Evolutionary conservation across 345 rosid species (phyloP).

Genomic region (Garcia nutans): DNA sequence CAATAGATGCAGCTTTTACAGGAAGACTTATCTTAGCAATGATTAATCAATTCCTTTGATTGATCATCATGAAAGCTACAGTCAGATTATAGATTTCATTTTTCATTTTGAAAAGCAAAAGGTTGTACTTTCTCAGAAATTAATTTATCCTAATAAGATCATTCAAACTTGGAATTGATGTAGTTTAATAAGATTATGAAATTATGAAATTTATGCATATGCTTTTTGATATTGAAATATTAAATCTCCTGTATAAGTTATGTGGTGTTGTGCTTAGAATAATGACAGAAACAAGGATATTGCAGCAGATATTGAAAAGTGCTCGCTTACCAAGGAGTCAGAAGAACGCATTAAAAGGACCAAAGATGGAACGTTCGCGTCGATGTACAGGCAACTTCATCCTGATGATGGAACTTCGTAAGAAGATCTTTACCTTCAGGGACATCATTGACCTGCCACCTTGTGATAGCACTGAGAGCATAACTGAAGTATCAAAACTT

Average conservation of each 20-base stretch:
- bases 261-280: background rate
- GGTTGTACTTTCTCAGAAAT: background rate
- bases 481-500: constrained; percentile 41
- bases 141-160: background rate
- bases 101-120: background rate
- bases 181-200: background rate
- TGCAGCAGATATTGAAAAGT: constrained; percentile 35
- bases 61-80: background rate
- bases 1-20: background rate
- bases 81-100: too few relatives aligned
- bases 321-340: constrained; percentile 27
- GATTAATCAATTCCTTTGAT: background rate
- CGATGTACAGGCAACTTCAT: constrained; percentile 39
- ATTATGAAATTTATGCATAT: too few relatives aligned
- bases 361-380: constrained; percentile 33
- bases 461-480: constrained; percentile 44
- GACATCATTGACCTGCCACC: constrained; percentile 68
- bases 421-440: constrained; percentile 61
- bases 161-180: background rate
- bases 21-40: too few relatives aligned
- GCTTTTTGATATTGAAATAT: background rate
- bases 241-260: background rate
- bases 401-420: constrained; percentile 63
- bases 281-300: background rate
- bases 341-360: constrained; percentile 34